phyloP scores from a whole-genome alignment of 495 filamentous ascomycete genomes.

The Aspergillus coremiiformis region DNA sequence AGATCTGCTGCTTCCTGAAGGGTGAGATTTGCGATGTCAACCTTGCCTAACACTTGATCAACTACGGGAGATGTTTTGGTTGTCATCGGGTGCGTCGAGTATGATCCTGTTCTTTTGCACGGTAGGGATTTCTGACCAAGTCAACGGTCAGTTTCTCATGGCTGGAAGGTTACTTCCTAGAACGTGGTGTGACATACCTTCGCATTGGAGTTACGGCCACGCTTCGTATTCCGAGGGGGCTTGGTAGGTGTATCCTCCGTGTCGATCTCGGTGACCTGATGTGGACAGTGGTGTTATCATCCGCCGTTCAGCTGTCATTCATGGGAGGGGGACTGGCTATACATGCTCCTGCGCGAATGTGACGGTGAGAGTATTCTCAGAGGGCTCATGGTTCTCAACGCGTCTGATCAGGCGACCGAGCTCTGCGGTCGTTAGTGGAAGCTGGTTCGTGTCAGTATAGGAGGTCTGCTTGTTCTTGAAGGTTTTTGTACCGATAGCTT shows the following conservation, averaged over 20 bases:
- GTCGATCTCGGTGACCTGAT: background rate
- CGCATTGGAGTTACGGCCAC: too few species aligned
- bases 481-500: background rate
- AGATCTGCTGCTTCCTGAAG: background rate
- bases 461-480: background rate
- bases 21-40: background rate
- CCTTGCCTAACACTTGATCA: background rate
- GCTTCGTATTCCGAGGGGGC: too few species aligned
- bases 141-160: too few species aligned
- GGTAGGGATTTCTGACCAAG: too few species aligned
- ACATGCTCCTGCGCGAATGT: background rate
- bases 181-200: too few species aligned
- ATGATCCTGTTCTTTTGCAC: too few species aligned
- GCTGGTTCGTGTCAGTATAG: background rate
- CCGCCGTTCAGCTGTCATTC: background rate
- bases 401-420: background rate
- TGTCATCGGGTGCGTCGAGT: background rate
- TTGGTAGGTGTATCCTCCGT: too few species aligned
- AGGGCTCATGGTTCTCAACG: background rate
- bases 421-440: background rate
- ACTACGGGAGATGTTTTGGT: background rate
- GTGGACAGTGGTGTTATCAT: background rate
- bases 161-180: too few species aligned
- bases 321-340: background rate
- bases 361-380: background rate